phyloP scores from a whole-genome alignment of 208 protist genomes.

The Vickermania spadyakhi region DNA sequence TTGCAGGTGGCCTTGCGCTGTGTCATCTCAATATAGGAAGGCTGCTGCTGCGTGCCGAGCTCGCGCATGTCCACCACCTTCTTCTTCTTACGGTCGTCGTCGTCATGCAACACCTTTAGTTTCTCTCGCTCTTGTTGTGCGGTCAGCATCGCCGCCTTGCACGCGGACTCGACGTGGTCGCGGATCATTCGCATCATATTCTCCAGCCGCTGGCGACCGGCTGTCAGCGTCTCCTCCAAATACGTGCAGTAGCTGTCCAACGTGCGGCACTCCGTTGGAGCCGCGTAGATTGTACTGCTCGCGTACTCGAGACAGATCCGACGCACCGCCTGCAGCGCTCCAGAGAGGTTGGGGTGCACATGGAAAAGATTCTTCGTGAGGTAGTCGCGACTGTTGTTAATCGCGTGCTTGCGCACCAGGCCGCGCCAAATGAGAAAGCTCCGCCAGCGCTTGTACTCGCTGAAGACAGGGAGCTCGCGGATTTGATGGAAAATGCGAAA shows the following conservation, averaged over 20 bases:
- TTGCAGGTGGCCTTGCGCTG: slow-evolving; percentile 87
- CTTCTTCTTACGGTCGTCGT: slow-evolving; percentile 63
- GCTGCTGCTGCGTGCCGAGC: slow-evolving; percentile 72
- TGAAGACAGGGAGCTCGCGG: slow-evolving; percentile 86
- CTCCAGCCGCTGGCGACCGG: slow-evolving; percentile 51
- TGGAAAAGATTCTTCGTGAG: slow-evolving; percentile 85
- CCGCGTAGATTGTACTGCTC: slow-evolving; percentile 56
- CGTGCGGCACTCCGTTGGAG: slow-evolving; percentile 60
- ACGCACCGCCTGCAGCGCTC: slow-evolving; percentile 66
- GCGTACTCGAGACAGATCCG: slow-evolving; percentile 66
- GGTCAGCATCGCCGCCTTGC: slow-evolving; percentile 86
- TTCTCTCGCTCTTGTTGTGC: slow-evolving; percentile 76
- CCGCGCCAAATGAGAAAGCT: slow-evolving; percentile 90
- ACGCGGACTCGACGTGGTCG: slow-evolving; percentile 83
- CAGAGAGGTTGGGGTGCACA: slow-evolving; percentile 81
- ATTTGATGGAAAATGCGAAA: slow-evolving; percentile 86
- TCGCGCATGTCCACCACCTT: slow-evolving; percentile 76
- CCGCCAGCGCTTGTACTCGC: slow-evolving; percentile 91
- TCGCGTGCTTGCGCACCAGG: slow-evolving; percentile 79
- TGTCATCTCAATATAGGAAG: slow-evolving; percentile 90
- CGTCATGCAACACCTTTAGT: slow-evolving; percentile 47
- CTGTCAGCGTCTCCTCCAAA: slow-evolving; percentile 43
- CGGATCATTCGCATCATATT: slow-evolving; percentile 81
- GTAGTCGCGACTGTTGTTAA: slow-evolving; percentile 61
- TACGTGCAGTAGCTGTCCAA: slow-evolving; percentile 56